Base-by-base conservation (phyloP, 176 grass and related monocot genomes). In the Paspalum notatum region DNA sequence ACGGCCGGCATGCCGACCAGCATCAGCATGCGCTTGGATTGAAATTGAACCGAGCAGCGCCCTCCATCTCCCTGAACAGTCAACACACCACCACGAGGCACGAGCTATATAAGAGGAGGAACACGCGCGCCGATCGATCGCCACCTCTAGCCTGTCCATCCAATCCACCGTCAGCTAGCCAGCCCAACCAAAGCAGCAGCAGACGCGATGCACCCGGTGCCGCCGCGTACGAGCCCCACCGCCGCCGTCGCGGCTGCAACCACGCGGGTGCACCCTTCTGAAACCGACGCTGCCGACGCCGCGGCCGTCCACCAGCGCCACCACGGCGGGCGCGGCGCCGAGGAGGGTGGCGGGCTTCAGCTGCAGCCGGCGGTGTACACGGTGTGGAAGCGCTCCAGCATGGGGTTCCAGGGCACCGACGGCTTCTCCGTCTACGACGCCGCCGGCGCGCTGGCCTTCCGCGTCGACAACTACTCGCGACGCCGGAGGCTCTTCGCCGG, bases 311-410 rank as follows among this genome's bases (percentile, higher is more conserved):
- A 5, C 0, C n/a, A n/a, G n/a, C n/a, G n/a, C n/a, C 68, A 15
- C 45, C 22, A 8, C 68, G 13, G 13, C 46, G 24, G 45, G n/a
- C 3, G 8, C 59, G 59, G 12, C 59, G 59, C 24, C 11, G 59
- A 7, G 1, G 54, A 57, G 4, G 18, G 21, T 8, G 53, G 32
- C 32, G 32, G 32, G 2, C 32, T 2, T 1, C 32, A 56, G 7
- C 52, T n/a, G 9, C 4, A 10, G n/a, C 80, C 87, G 62, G 39
- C 62, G 37, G 39, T 71, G 17, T 93, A 85, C 84, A 97, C 94
- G 45, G 94, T 93, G 55, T 93, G 94, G 94, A 93, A 93, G 81
- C 83, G 92, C 69, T 97, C 94, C 1, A 97, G 84, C 89, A 97
- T 97, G 91, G 87, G 84, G 2, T 93, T 97, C 83, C 91, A 91